Percentiles rank a stretch among this genome's conserved stretches.
phyloP scores from a whole-genome alignment of 2,329 filamentous ascomycete genomes.

The Talaromyces pinophilus region DNA sequence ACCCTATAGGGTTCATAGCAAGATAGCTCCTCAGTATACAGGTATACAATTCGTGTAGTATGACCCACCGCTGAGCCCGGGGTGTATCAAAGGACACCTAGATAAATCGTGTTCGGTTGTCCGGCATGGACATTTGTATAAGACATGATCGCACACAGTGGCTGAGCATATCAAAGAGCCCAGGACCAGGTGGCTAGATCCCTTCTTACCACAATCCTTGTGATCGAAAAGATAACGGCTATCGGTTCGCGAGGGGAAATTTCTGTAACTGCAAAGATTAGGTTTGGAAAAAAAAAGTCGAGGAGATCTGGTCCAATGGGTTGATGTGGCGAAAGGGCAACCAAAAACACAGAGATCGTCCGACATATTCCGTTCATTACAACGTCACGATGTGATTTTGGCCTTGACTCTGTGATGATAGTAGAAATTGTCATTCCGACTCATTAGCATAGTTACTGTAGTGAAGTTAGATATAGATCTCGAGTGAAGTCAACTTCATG shows the following conservation, averaged over 20 bases:
- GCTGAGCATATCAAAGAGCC: neutral
- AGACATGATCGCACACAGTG: neutral
- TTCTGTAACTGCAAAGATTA: neutral
- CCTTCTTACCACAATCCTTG: neutral
- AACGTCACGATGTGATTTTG: neutral
- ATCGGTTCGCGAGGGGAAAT: neutral
- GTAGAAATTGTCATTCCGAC: neutral
- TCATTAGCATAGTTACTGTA: neutral
- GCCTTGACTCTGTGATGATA: neutral
- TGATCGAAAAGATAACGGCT: neutral
- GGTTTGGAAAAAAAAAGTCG: neutral
- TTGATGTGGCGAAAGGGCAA: slow-evolving; percentile 1
- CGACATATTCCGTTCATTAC: neutral
- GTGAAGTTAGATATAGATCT: neutral
- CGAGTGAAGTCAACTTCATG: neutral
- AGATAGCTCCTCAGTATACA: neutral
- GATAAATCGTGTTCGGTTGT: neutral
- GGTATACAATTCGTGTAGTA: neutral
- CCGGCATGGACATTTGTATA: neutral
- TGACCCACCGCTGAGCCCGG: neutral
- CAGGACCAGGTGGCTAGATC: neutral
- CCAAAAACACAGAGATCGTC: neutral
- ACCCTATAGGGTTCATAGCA: neutral
- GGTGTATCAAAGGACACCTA: no score
- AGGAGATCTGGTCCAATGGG: neutral